Base-by-base conservation (phyloP, 805 yeast species). In the Candida silvatica region DNA sequence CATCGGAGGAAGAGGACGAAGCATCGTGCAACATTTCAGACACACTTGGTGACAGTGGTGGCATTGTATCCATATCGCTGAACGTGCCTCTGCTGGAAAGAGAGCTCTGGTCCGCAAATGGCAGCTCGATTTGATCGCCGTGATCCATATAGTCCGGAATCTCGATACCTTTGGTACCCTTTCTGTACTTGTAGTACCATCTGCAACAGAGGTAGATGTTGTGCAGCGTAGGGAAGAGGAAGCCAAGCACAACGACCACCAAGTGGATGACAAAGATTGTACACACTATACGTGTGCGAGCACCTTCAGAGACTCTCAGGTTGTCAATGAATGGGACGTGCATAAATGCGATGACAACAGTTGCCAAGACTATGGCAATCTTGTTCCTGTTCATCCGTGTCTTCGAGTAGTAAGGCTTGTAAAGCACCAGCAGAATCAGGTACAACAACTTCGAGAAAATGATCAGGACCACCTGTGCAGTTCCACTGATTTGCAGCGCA, bases 201-300 rank as follows among this genome's bases (percentile, higher is more conserved):
- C 34, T 35, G n/a, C 34, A 26, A 18, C 45, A 37, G 20, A 41
- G 57, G 50, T 32, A 61, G 53, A 52, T 15, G 17, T 51, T 52
- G 24, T 43, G 43, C 7, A 51, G n/a, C 3, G 56, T 43, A n/a
- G 59, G 59, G 3, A 49, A 3, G 15, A 54, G 25, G 30, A 49
- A 56, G 6, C 54, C 17, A 11, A 46, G 38, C 6, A 52, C 28
- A 6, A 54, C 29, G 2, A 47, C 44, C 6, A 51, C 2, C 18
- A 53, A 29, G 47, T 71, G 75, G 6, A 71, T 48, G 6, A 58
- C 22, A 17, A 68, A 46, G 36, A 70, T 72, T 2, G 58, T 56
- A 46, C 61, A 67, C 0, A 69, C 69, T 30, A 71, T 56, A 36
- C 61, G 52, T 1, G 72, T 61, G 32, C 73, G 47, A 1, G 45